Percentiles rank a stretch among this genome's conserved stretches.
These are phyloP conservation scores for Xerophyta viscosa DNA, from an alignment of 106 monocot species.

Conservation along the genomic window DNA sequence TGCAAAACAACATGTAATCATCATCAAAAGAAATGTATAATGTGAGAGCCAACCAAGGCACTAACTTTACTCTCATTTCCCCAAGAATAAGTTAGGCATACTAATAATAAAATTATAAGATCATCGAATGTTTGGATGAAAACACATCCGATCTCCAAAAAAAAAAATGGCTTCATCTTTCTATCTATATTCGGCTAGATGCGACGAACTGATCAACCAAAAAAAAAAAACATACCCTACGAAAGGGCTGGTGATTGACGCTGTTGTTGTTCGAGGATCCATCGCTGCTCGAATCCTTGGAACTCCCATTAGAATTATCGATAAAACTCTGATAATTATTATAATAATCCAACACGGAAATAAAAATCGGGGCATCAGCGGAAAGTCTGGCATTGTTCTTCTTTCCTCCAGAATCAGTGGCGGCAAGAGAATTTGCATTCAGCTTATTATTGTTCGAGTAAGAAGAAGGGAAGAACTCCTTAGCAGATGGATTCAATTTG, in stretches of 20 bases:
- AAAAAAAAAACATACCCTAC: conserved; percentile 36
- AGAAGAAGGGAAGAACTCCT: conserved; percentile 86
- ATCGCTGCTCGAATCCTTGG: conserved; percentile 46
- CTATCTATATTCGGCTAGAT: too few relatives aligned
- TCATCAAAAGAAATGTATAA: conserved; percentile 2
- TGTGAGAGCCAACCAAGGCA: neutral
- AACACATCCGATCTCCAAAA: neutral
- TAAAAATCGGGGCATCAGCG: conserved; percentile 73
- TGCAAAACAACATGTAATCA: conserved; percentile 10
- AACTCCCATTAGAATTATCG: conserved; percentile 4
- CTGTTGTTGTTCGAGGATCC: conserved; percentile 39
- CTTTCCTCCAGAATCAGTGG: neutral
- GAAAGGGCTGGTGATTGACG: conserved; percentile 29
- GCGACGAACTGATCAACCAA: neutral
- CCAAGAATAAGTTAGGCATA: too few relatives aligned
- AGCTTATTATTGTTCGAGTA: conserved; percentile 3
- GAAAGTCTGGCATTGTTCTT: conserved; percentile 50
- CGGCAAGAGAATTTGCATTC: too few relatives aligned
- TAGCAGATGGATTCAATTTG: conserved; percentile 88
- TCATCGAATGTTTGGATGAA: too few relatives aligned
- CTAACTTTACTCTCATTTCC: neutral
- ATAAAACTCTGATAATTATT: conserved; percentile 3
- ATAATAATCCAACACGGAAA: conserved; percentile 27
- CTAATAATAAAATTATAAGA: too few relatives aligned
- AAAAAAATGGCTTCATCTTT: neutral